phyloP scores from a whole-genome alignment of 73 alveolate genomes.

The Paramecium caudatum region DNA sequence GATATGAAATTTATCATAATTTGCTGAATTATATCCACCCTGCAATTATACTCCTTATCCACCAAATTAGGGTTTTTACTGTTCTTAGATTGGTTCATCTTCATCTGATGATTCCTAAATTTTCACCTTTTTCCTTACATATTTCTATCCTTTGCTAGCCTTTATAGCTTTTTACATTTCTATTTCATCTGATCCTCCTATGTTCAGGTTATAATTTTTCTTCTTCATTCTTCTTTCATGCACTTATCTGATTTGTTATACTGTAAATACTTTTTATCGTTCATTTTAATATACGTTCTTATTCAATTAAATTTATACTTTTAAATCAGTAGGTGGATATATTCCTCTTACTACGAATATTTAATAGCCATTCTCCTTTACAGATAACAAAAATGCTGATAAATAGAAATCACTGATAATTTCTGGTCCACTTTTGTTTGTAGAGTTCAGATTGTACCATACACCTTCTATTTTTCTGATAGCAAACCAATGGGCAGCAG shows the following conservation, averaged over 20 bases:
- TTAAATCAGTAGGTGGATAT: constrained; percentile 72
- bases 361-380: constrained; percentile 89
- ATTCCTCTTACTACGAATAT: constrained; percentile 88
- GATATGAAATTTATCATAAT: constrained; percentile 9
- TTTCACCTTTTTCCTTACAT: not conserved
- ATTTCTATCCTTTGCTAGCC: constrained; percentile 83
- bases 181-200: constrained; percentile 88
- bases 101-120: constrained; percentile 71
- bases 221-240: constrained; percentile 79
- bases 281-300: constrained; percentile 76
- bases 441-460: constrained; percentile 96
- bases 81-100: constrained; percentile 72
- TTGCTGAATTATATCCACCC: not conserved
- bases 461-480: constrained; percentile 91
- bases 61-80: constrained; percentile 72
- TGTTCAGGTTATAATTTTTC: constrained; percentile 78
- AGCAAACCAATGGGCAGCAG: constrained; percentile 95
- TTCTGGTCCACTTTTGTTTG: constrained; percentile 93
- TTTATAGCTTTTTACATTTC: constrained; percentile 86
- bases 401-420: constrained; percentile 90
- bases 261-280: constrained; percentile 78
- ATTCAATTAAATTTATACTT: not conserved
- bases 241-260: constrained; percentile 69
- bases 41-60: constrained; percentile 78
- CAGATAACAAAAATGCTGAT: constrained; percentile 89